These are phyloP conservation scores for Desmodesmus armatus DNA, from an alignment of 139 green algal species.

Conservation along the genomic window DNA sequence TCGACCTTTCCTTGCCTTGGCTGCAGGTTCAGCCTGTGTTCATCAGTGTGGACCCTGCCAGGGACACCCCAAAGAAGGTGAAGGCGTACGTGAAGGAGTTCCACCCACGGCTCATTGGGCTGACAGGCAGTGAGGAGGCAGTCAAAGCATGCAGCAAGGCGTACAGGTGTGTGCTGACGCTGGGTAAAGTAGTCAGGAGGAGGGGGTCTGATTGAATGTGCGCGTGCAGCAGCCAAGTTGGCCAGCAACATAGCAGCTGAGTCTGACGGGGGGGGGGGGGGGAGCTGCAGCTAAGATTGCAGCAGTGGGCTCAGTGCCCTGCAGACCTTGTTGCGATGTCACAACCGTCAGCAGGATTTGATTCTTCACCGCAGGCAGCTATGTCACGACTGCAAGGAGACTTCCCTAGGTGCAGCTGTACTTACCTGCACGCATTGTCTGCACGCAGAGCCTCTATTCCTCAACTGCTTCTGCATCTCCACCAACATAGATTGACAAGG, in stretches of 20 bases:
- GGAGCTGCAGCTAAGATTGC: too few species aligned
- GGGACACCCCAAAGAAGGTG: constrained; percentile 82
- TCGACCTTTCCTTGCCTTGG: constrained; percentile 36
- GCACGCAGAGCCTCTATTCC: too few species aligned
- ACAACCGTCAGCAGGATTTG: too few species aligned
- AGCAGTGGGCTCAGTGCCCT: too few species aligned
- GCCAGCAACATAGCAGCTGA: background rate
- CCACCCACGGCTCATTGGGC: constrained; percentile 92
- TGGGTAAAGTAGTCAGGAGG: background rate
- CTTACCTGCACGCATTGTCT: too few species aligned
- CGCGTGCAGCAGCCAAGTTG: background rate
- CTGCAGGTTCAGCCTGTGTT: constrained; percentile 88
- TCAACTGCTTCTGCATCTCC: too few species aligned
- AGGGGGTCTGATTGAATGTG: background rate
- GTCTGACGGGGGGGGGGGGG: too few species aligned
- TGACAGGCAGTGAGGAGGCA: constrained; percentile 87
- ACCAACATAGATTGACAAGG: too few species aligned
- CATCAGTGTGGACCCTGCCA: constrained; percentile 95
- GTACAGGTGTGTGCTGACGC: constrained; percentile 68
- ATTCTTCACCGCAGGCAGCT: background rate
- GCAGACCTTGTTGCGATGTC: too few species aligned
- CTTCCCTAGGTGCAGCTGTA: background rate
- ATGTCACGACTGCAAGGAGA: background rate
- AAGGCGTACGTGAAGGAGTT: constrained; percentile 94
- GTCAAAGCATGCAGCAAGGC: constrained; percentile 75